Percentiles rank a stretch among this genome's conserved stretches.
Conservation (phyloP, 768 basidiomycete species). For the Suillus placidus region DNA sequence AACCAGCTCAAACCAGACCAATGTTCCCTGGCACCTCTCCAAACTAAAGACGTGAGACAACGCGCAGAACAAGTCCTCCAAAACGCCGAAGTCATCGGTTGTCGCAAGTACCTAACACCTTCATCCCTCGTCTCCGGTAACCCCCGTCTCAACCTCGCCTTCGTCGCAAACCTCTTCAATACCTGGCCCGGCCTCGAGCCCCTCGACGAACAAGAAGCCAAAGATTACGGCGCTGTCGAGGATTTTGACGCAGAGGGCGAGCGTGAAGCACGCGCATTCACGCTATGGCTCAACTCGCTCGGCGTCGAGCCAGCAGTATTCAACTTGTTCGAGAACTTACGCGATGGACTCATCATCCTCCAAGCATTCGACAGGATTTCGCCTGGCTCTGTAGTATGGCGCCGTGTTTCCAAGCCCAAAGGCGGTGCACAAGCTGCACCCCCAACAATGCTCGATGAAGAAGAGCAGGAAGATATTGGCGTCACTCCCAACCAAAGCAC, state of each 20-base stretch:
- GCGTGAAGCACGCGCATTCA: conserved; percentile 96
- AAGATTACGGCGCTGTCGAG: conserved; percentile 86
- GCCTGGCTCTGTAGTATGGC: conserved; percentile 92
- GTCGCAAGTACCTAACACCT: conserved; percentile 93
- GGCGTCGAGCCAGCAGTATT: conserved; percentile 96
- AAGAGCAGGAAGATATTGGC: conserved; percentile 79
- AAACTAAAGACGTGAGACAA: conserved; percentile 77
- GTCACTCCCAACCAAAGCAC: conserved; percentile 83
- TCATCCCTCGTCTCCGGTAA: conserved; percentile 92
- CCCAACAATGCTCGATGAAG: conserved; percentile 40
- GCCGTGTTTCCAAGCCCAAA: conserved; percentile 93
- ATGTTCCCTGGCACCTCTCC: conserved; percentile 88
- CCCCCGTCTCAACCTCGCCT: conserved; percentile 95
- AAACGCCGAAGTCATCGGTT: conserved; percentile 92
- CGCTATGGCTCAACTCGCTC: conserved; percentile 96
- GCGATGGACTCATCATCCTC: conserved; percentile 87
- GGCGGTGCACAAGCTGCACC: conserved; percentile 45
- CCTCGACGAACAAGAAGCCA: conserved; percentile 91
- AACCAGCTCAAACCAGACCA: conserved; percentile 95
- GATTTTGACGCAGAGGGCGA: conserved; percentile 99
- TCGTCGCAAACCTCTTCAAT: conserved; percentile 99
- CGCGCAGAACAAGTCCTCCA: conserved; percentile 94
- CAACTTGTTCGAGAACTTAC: conserved; percentile 95
- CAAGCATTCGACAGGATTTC: conserved; percentile 97
- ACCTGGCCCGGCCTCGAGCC: conserved; percentile 94